Percentiles rank a stretch among this genome's conserved stretches.
Evolutionary conservation across 805 yeast species (phyloP).

Genomic region (Clavispora phyllophila): DNA sequence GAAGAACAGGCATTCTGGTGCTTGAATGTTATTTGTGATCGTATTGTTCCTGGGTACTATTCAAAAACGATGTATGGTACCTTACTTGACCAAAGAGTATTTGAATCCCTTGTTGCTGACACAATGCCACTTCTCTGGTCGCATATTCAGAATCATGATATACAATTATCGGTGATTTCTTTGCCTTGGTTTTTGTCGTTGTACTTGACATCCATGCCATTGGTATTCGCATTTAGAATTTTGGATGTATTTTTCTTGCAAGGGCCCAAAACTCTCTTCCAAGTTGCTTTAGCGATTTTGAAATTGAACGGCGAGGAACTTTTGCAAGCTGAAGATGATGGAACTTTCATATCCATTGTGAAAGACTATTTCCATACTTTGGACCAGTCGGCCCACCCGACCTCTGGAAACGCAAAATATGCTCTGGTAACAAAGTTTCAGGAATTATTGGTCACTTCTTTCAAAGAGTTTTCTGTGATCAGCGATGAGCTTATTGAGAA

Average conservation of each 20-base stretch:
- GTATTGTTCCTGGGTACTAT: slow-evolving; percentile 89
- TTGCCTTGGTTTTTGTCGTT: slow-evolving; percentile 94
- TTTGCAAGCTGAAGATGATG: slow-evolving; percentile 81
- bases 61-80: slow-evolving; percentile 98
- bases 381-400: slow-evolving; percentile 76
- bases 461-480: slow-evolving; percentile 79
- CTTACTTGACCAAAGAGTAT: slow-evolving; percentile 85
- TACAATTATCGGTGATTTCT: slow-evolving; percentile 88
- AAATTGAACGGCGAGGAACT: slow-evolving; percentile 84
- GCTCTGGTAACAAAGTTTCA: slow-evolving; percentile 79
- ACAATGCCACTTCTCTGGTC: slow-evolving; percentile 87
- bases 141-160: slow-evolving; percentile 73
- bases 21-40: slow-evolving; percentile 72
- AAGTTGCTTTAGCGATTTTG: slow-evolving; percentile 87
- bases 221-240: slow-evolving; percentile 87
- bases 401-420: slow-evolving; percentile 56
- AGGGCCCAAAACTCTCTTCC: slow-evolving; percentile 86
- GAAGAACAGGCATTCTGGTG: slow-evolving; percentile 99
- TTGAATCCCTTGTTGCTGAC: slow-evolving; percentile 82
- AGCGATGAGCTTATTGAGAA: slow-evolving; percentile 69
- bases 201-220: slow-evolving; percentile 88
- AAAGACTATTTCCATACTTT: slow-evolving; percentile 75
- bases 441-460: slow-evolving; percentile 84
- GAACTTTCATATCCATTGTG: slow-evolving; percentile 78
- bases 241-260: slow-evolving; percentile 85